These are phyloP conservation scores for Begonia fuchsioides DNA, from an alignment of 306 rosid species.

Conservation along the genomic window DNA sequence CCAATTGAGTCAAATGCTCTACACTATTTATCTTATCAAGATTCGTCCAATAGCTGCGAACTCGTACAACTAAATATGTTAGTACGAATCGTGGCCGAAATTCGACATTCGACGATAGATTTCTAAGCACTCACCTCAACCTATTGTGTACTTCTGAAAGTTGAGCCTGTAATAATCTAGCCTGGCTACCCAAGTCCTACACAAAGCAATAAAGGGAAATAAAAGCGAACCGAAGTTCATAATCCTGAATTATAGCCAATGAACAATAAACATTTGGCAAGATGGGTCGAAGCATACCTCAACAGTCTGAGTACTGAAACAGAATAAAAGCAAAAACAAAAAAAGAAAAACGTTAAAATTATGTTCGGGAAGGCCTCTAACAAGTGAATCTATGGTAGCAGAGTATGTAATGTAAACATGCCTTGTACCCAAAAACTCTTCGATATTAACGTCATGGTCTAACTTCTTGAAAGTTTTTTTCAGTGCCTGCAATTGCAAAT, in stretches of 20 bases:
- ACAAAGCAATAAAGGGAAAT: constrained; percentile 1
- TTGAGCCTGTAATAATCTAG: constrained; percentile 28
- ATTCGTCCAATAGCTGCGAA: constrained; percentile 45
- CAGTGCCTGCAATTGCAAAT: constrained; percentile 45
- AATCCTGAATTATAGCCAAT: no score
- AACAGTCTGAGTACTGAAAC: constrained; percentile 57
- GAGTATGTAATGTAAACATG: constrained; percentile 5
- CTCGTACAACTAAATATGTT: constrained; percentile 7
- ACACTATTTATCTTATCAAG: constrained; percentile 49
- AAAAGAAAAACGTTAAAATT: background rate
- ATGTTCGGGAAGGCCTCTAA: background rate
- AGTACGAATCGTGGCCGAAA: no score
- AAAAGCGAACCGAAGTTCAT: no score
- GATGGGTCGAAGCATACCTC: constrained; percentile 33
- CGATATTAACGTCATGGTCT: constrained; percentile 69
- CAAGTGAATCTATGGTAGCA: background rate
- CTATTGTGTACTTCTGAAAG: constrained; percentile 54
- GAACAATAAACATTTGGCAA: no score
- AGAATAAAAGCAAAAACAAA: constrained; percentile 6
- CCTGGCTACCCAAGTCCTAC: constrained; percentile 53
- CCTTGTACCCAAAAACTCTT: constrained; percentile 61
- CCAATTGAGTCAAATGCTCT: constrained; percentile 63
- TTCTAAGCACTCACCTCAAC: constrained; percentile 33
- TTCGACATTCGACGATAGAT: background rate
- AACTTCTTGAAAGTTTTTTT: constrained; percentile 72